phyloP scores from a whole-genome alignment of 768 basidiomycete species.

The Tulasnella sp. region DNA sequence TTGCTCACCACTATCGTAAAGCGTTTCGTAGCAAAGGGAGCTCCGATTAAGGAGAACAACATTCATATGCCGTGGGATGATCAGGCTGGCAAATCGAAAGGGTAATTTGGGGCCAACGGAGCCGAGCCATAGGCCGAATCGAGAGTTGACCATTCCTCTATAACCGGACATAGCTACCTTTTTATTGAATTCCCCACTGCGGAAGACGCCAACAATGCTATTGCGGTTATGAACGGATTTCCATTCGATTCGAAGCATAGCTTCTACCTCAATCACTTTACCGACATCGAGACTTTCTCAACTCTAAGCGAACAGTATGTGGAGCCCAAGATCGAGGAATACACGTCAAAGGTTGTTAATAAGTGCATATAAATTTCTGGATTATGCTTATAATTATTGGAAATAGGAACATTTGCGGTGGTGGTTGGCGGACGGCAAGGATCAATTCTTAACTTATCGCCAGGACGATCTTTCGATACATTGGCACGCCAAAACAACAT shows the following conservation, averaged over 20 bases:
- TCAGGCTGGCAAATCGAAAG: conserved; percentile 78
- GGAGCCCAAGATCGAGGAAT: conserved; percentile 71
- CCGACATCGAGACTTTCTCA: conserved; percentile 80
- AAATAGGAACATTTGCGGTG: conserved; percentile 89
- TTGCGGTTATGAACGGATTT: conserved; percentile 65
- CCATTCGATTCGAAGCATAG: conserved; percentile 85
- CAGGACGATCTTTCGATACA: conserved; percentile 85
- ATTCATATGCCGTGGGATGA: conserved; percentile 90
- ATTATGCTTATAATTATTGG: neutral
- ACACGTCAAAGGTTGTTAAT: conserved; percentile 59
- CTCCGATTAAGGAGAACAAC: conserved; percentile 66
- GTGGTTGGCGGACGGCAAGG: conserved; percentile 94
- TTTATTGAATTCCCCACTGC: conserved; percentile 74
- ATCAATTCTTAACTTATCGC: conserved; percentile 92
- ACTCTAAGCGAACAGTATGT: conserved; percentile 71
- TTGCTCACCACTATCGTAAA: conserved; percentile 76
- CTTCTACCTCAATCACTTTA: conserved; percentile 80
- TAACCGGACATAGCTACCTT: conserved; percentile 52
- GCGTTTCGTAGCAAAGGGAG: conserved; percentile 78
- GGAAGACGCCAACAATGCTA: conserved; percentile 66
- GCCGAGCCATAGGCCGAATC: conserved; percentile 14
- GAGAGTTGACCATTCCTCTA: neutral
- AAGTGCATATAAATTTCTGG: neutral
- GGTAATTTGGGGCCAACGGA: conserved; percentile 50
- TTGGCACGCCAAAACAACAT: conserved; percentile 90